phyloP scores from a whole-genome alignment of 176 grass and related monocot genomes.

The Rhynchospora breviuscula region DNA sequence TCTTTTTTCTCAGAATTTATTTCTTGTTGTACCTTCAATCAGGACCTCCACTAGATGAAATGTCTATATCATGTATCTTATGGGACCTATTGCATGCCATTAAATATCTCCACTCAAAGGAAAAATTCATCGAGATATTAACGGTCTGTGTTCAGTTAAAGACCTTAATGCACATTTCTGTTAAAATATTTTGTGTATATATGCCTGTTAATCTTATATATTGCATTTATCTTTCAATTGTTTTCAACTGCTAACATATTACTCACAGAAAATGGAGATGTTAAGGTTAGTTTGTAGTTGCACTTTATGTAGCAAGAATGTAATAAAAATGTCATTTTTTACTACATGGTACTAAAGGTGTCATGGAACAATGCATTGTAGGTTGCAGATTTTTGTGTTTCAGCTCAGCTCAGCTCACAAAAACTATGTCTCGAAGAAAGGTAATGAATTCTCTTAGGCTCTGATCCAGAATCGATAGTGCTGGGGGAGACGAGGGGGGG shows the following conservation, averaged over 20 bases:
- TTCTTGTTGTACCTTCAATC: constrained; percentile 55
- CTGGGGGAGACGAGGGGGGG: too few relatives aligned
- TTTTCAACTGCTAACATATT: constrained; percentile 96
- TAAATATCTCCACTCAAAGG: constrained; percentile 95
- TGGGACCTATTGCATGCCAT: constrained; percentile 87
- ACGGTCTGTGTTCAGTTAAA: constrained; percentile 38
- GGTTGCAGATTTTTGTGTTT: too few relatives aligned
- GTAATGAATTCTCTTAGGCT: constrained; percentile 38
- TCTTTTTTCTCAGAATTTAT: constrained; percentile 15
- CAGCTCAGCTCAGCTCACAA: too few relatives aligned
- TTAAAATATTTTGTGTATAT: neutral
- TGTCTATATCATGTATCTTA: constrained; percentile 92
- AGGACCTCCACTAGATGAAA: constrained; percentile 92
- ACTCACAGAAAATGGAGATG: constrained; percentile 91
- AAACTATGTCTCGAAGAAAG: constrained; percentile 99
- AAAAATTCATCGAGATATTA: constrained; percentile 93
- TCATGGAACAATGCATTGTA: too few relatives aligned
- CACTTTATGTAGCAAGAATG: constrained; percentile 1
- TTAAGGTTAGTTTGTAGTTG: constrained; percentile 65
- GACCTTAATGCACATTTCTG: neutral
- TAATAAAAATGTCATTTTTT: neutral
- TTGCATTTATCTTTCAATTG: constrained; percentile 21
- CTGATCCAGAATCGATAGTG: too few relatives aligned
- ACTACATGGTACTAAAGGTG: too few relatives aligned
- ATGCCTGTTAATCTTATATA: constrained; percentile 19